phyloP scores from a whole-genome alignment of 371 early-diverging fungal genomes.

The Chytridium lagenaria region DNA sequence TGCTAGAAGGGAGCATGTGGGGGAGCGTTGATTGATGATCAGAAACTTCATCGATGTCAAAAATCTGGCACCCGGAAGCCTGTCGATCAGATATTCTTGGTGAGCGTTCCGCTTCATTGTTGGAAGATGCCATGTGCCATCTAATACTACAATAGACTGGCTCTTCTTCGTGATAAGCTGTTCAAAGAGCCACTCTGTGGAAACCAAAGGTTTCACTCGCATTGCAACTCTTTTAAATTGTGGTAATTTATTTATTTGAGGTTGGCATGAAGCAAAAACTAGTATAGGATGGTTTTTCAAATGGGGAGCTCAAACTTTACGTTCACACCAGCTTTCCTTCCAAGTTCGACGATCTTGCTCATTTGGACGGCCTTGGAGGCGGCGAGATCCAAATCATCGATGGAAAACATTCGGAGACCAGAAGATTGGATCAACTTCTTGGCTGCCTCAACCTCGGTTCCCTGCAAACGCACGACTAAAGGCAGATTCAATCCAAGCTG shows the following conservation, averaged over 20 bases:
- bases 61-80: constrained; percentile 57
- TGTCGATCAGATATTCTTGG: constrained; percentile 60
- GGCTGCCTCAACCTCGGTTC: constrained; percentile 82
- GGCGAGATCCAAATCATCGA: constrained; percentile 94
- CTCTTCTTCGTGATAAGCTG: constrained; percentile 48
- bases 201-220: constrained; percentile 48
- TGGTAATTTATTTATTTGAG: too few species aligned
- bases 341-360: constrained; percentile 76
- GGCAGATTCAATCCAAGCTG: constrained; percentile 91
- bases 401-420: constrained; percentile 88
- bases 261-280: not conserved
- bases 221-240: not conserved
- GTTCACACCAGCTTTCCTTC: constrained; percentile 50
- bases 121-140: constrained; percentile 93
- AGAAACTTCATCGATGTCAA: constrained; percentile 54
- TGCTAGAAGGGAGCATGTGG: constrained; percentile 55
- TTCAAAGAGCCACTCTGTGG: constrained; percentile 61
- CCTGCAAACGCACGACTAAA: constrained; percentile 95
- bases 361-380: constrained; percentile 93
- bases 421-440: constrained; percentile 89
- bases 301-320: constrained; percentile 52
- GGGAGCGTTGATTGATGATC: constrained; percentile 44
- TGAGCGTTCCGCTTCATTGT: constrained; percentile 67
- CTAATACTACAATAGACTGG: constrained; percentile 69
- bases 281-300: not conserved